phyloP scores from a whole-genome alignment of 805 yeast species.

The Saccharomycopsis babjevae region DNA sequence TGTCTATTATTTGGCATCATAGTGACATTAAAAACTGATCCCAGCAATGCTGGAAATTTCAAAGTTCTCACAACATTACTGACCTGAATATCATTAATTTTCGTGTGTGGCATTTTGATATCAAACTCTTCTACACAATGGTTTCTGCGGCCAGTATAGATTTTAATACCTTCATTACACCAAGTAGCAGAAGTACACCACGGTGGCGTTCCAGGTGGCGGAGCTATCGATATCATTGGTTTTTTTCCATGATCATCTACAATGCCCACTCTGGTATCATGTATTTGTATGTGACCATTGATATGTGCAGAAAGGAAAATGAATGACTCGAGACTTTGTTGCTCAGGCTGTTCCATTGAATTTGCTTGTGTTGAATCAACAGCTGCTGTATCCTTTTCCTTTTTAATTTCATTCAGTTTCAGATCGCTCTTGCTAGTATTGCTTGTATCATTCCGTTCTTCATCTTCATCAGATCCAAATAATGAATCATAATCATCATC shows the following conservation, averaged over 20 bases:
- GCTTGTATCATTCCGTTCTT: constrained; percentile 20
- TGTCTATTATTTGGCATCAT: constrained; percentile 76
- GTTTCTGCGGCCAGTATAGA: constrained; percentile 84
- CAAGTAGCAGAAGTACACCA: constrained; percentile 90
- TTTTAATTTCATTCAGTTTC: neutral
- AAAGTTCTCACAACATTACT: constrained; percentile 48
- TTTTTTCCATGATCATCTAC: constrained; percentile 11
- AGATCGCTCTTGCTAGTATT: constrained; percentile 5
- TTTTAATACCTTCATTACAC: constrained; percentile 71
- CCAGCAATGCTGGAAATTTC: constrained; percentile 77
- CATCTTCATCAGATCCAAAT: constrained; percentile 49
- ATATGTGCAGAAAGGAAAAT: neutral
- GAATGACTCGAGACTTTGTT: neutral
- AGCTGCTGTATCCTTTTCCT: constrained; percentile 18
- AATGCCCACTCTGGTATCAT: neutral
- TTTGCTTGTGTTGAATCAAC: neutral
- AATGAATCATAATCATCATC: constrained; percentile 44
- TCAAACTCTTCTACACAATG: constrained; percentile 73
- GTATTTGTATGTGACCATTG: neutral
- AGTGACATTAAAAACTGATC: constrained; percentile 75
- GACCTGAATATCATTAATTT: constrained; percentile 22
- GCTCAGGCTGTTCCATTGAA: neutral
- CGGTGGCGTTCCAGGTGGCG: constrained; percentile 69
- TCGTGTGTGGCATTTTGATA: constrained; percentile 44
- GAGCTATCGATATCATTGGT: neutral